Evolutionary conservation across 2,329 filamentous ascomycete genomes (phyloP).

Genomic region (Aureobasidium sp.): DNA sequence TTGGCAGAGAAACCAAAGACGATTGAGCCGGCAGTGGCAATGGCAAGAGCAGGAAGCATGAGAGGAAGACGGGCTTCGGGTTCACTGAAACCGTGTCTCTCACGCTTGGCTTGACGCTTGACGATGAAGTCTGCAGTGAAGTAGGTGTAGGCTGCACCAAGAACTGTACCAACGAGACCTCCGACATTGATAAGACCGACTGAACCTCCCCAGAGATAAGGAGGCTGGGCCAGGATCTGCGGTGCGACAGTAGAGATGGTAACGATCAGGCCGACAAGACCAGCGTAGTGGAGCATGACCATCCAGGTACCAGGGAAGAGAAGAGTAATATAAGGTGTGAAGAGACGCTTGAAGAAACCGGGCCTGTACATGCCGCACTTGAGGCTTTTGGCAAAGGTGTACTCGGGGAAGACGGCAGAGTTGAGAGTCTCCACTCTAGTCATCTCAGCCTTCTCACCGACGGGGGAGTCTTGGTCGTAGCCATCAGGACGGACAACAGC

Average conservation of each 20-base stretch:
- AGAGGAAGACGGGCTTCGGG: conserved; percentile 35
- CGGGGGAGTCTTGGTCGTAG: conserved; percentile 13
- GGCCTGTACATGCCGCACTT: conserved; percentile 31
- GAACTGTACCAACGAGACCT: conserved; percentile 31
- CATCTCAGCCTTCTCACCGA: conserved; percentile 22
- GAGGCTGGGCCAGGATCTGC: conserved; percentile 32
- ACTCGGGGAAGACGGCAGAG: conserved; percentile 19
- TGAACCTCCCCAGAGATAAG: conserved; percentile 36
- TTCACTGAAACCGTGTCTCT: conserved; percentile 33
- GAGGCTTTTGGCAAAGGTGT: conserved; percentile 33
- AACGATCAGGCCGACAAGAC: conserved; percentile 36
- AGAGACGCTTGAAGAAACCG: conserved; percentile 29
- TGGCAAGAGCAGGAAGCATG: conserved; percentile 33
- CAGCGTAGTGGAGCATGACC: conserved; percentile 37
- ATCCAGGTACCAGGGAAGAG: conserved; percentile 38
- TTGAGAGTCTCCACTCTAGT: conserved; percentile 21
- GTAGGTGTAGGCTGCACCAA: conserved; percentile 34
- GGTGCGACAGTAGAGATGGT: conserved; percentile 34
- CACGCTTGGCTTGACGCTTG: conserved; percentile 32
- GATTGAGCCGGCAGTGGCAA: conserved; percentile 33
- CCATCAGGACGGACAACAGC: conserved; percentile 19
- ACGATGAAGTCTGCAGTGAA: conserved; percentile 33
- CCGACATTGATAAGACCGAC: conserved; percentile 35
- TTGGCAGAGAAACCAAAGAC: conserved; percentile 36
- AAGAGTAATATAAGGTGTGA: conserved; percentile 33